These are phyloP conservation scores for Citrus cavaleriei DNA, from an alignment of 345 rosid species.

Conservation along the genomic window DNA sequence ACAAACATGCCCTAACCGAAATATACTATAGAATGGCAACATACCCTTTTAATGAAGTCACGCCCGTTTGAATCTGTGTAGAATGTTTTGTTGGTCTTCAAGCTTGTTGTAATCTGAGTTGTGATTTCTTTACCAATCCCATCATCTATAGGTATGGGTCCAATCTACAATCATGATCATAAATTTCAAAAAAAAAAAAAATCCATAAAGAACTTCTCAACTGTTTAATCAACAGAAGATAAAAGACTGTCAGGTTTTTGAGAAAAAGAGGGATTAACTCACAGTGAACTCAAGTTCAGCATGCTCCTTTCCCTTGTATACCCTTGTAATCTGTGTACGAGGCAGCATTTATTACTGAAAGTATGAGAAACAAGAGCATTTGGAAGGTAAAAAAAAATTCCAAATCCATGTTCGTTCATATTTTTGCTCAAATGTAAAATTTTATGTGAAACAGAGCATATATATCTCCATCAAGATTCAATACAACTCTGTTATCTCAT, in stretches of 20 bases:
- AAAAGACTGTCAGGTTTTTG: neutral
- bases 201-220: constrained; percentile 2
- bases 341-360: constrained; percentile 18
- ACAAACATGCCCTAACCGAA: neutral
- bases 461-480: constrained; percentile 2
- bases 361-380: neutral
- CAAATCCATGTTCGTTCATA: neutral
- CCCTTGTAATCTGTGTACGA: constrained; percentile 61
- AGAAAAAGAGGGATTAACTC: constrained; percentile 30
- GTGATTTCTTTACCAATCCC: constrained; percentile 82
- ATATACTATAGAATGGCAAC: constrained; percentile 6
- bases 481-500: neutral
- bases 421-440: neutral
- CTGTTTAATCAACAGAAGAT: neutral
- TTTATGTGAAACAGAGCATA: neutral
- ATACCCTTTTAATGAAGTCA: constrained; percentile 88
- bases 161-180: constrained; percentile 47
- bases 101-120: constrained; percentile 61
- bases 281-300: constrained; percentile 91
- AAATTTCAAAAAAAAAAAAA: constrained; percentile 18
- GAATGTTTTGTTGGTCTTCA: constrained; percentile 79
- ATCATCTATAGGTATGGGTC: constrained; percentile 89
- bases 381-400: neutral
- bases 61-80: constrained; percentile 95
- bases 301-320: constrained; percentile 84